Evolutionary conservation across 176 grass and related monocot species (phyloP).

Genomic region (Tuctoria greenei): DNA sequence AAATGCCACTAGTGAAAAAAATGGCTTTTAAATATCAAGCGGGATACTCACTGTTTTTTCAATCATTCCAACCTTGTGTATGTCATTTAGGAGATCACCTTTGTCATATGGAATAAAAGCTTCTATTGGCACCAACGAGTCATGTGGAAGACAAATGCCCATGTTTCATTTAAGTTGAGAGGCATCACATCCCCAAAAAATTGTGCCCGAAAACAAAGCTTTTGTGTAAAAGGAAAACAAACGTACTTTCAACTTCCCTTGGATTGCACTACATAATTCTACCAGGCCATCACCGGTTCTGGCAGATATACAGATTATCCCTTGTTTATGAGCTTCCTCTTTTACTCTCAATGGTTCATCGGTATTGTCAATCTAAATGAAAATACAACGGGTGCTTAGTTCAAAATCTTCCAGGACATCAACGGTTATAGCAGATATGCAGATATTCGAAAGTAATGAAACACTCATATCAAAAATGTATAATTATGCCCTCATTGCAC

Average conservation of each 20-base stretch:
- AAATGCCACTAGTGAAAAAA: too few species aligned
- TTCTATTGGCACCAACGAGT: constrained; percentile 84
- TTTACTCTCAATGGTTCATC: constrained; percentile 62
- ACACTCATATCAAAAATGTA: too few species aligned
- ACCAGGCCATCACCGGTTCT: constrained; percentile 78
- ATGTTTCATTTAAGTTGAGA: too few species aligned
- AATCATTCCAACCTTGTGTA: constrained; percentile 92
- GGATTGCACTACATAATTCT: constrained; percentile 73
- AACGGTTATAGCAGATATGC: too few species aligned
- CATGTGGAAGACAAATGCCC: constrained; percentile 40
- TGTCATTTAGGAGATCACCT: constrained; percentile 84
- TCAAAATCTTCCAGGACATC: too few species aligned
- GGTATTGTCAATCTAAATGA: constrained; percentile 87
- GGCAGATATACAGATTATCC: constrained; percentile 82
- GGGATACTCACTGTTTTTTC: constrained; percentile 64
- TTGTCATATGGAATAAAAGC: constrained; percentile 87
- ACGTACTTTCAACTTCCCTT: constrained; percentile 76
- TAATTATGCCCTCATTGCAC: too few species aligned
- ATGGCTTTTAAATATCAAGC: too few species aligned
- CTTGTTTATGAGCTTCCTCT: constrained; percentile 68
- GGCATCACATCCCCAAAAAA: too few species aligned
- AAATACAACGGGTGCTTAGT: too few species aligned
- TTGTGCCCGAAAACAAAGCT: too few species aligned
- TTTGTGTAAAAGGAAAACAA: background rate
- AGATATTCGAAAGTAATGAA: too few species aligned